phyloP scores from a whole-genome alignment of 768 basidiomycete genomes.

The Cystobasidium ongulense region DNA sequence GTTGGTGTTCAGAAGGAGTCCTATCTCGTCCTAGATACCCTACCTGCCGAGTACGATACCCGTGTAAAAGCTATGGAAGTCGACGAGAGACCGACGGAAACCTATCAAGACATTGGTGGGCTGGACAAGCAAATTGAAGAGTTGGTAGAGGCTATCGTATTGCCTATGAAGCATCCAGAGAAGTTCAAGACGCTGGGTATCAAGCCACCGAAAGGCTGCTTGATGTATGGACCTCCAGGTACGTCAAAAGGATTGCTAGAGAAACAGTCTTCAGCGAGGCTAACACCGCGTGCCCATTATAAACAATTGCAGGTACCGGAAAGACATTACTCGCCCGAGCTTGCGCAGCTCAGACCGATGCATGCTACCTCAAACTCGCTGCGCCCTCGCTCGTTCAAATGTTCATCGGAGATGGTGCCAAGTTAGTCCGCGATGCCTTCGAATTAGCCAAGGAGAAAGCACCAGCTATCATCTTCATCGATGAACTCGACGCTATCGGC shows the following conservation, averaged over 20 bases:
- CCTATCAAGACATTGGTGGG: slow-evolving; percentile 93
- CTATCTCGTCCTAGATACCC: slow-evolving; percentile 86
- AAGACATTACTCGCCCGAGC: slow-evolving; percentile 96
- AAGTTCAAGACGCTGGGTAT: slow-evolving; percentile 99
- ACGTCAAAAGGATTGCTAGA: slow-evolving; percentile 31
- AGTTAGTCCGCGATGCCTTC: slow-evolving; percentile 95
- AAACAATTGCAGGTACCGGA: slow-evolving; percentile 64
- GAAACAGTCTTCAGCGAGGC: background rate
- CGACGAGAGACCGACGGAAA: slow-evolving; percentile 93
- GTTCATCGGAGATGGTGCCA: slow-evolving; percentile 99
- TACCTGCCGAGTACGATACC: slow-evolving; percentile 95
- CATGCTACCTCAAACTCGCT: slow-evolving; percentile 95
- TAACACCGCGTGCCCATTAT: background rate
- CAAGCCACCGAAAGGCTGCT: slow-evolving; percentile 88
- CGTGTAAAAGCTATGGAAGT: slow-evolving; percentile 99
- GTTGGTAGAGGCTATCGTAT: slow-evolving; percentile 90
- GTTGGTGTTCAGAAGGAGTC: slow-evolving; percentile 99
- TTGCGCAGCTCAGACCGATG: slow-evolving; percentile 94
- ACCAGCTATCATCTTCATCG: slow-evolving; percentile 94
- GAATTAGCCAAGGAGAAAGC: slow-evolving; percentile 97
- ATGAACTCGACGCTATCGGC: slow-evolving; percentile 50
- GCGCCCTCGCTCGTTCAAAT: slow-evolving; percentile 97
- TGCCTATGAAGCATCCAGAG: slow-evolving; percentile 97
- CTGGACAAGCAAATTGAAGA: slow-evolving; percentile 99
- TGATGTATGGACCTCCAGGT: slow-evolving; percentile 99